These are phyloP conservation scores for Xanthoconium purpureum DNA, from an alignment of 768 basidiomycete genomes.

Conservation along the genomic window DNA sequence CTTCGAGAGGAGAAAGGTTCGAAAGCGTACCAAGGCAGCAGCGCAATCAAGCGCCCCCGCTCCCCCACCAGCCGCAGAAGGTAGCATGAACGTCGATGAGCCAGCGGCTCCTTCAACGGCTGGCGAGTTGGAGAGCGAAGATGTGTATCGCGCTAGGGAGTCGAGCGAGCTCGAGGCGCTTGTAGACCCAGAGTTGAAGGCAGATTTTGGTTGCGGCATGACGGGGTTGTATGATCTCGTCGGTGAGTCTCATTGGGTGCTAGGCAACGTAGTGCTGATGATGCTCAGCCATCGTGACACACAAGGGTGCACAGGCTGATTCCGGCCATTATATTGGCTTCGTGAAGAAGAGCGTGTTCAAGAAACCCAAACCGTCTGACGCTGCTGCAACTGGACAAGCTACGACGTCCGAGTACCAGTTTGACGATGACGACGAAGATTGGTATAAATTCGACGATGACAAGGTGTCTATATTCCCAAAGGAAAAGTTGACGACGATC, in stretches of 20 bases:
- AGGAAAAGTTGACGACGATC: constrained; percentile 77
- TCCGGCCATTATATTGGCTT: constrained; percentile 95
- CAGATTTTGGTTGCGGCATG: constrained; percentile 69
- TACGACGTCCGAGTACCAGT: background rate
- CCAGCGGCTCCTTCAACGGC: constrained; percentile 21
- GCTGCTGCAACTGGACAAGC: background rate
- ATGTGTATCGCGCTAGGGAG: constrained; percentile 62
- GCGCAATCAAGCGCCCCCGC: constrained; percentile 14
- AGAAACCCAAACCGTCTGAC: constrained; percentile 25
- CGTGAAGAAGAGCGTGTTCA: constrained; percentile 75
- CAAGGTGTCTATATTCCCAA: constrained; percentile 82
- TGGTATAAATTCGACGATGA: constrained; percentile 99
- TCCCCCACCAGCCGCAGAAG: constrained; percentile 16
- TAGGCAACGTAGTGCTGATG: background rate
- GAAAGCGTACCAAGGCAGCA: constrained; percentile 63
- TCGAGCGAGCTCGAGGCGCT: constrained; percentile 59
- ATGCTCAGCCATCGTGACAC: constrained; percentile 84
- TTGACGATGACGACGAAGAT: constrained; percentile 56
- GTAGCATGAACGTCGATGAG: constrained; percentile 50
- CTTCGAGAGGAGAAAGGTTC: constrained; percentile 74
- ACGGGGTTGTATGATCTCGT: constrained; percentile 89
- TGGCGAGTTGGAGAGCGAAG: constrained; percentile 58
- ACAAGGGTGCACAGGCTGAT: constrained; percentile 95
- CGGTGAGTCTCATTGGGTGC: constrained; percentile 48
- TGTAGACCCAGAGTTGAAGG: constrained; percentile 58